A percentile compares a stretch with the other conserved stretches of the same genome.
These are phyloP conservation scores for Clathrospora elynae DNA, from an alignment of 2,329 filamentous ascomycete species.

Conservation along the genomic window DNA sequence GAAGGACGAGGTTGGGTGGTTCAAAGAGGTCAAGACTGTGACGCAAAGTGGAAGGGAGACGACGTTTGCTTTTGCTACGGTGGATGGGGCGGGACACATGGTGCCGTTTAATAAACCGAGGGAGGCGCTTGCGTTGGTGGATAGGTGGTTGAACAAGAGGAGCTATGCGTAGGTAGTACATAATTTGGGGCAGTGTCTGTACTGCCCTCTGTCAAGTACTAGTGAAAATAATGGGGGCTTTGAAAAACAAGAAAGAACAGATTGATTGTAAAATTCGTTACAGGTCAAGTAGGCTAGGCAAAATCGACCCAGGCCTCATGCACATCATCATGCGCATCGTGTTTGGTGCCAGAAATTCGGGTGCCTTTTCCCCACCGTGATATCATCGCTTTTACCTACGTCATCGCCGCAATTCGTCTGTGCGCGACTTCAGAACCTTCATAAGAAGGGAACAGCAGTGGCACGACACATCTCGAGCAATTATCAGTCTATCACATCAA, in stretches of 20 bases:
- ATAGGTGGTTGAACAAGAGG: constrained; percentile 37
- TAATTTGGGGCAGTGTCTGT: neutral
- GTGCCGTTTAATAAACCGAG: constrained; percentile 46
- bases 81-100: constrained; percentile 52
- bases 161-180: constrained; percentile 31
- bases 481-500: constrained; percentile 3
- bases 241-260: constrained; percentile 3
- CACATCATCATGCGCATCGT: constrained; percentile 18
- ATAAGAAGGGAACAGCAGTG: constrained; percentile 12
- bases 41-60: constrained; percentile 35
- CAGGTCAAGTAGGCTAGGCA: constrained; percentile 5
- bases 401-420: constrained; percentile 25
- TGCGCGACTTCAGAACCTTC: constrained; percentile 16
- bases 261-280: constrained; percentile 1
- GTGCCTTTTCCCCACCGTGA: constrained; percentile 32
- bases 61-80: constrained; percentile 43
- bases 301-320: constrained; percentile 6
- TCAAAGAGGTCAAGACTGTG: constrained; percentile 41
- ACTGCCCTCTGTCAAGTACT: neutral
- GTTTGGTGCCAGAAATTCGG: constrained; percentile 24
- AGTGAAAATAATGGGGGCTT: constrained; percentile 9
- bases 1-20: constrained; percentile 40
- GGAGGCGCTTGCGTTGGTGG: constrained; percentile 38
- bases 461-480: constrained; percentile 4
- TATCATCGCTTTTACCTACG: constrained; percentile 28